These are phyloP conservation scores for Candida saitoana DNA, from an alignment of 805 yeast species.

Conservation along the genomic window DNA sequence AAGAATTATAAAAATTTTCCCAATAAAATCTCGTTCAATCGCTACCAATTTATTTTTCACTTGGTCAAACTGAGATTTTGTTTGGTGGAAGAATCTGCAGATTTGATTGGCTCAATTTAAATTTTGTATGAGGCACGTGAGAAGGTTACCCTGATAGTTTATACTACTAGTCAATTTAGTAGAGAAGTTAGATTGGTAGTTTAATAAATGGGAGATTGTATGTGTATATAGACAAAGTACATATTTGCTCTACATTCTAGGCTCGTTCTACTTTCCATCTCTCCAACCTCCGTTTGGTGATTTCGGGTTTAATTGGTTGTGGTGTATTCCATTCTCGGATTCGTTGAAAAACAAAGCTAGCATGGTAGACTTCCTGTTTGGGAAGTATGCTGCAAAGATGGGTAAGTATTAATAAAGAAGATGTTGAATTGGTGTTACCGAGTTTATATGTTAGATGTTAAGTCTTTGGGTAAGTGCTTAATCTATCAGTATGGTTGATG, in stretches of 20 bases:
- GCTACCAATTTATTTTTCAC: background rate
- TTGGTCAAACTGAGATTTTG: background rate
- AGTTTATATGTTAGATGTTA: no score
- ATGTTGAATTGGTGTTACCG: no score
- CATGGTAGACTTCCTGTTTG: background rate
- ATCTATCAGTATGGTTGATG: background rate
- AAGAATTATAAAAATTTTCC: slow-evolving; percentile 7
- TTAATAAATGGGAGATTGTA: background rate
- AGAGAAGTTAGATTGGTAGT: background rate
- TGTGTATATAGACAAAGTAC: no score
- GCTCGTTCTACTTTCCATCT: no score
- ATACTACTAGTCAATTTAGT: background rate
- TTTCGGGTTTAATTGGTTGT: background rate
- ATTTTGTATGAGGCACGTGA: background rate
- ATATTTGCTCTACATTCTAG: no score
- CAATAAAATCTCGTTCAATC: background rate
- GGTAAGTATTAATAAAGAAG: no score
- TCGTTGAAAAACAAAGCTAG: background rate
- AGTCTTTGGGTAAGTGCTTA: no score
- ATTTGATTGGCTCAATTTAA: background rate
- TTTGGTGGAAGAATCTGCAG: background rate
- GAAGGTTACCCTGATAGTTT: background rate
- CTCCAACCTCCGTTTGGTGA: background rate
- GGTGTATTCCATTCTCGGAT: background rate
- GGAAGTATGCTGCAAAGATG: no score